These are phyloP conservation scores for Syzygium malaccense DNA, from an alignment of 441 rosid species.

Conservation along the genomic window DNA sequence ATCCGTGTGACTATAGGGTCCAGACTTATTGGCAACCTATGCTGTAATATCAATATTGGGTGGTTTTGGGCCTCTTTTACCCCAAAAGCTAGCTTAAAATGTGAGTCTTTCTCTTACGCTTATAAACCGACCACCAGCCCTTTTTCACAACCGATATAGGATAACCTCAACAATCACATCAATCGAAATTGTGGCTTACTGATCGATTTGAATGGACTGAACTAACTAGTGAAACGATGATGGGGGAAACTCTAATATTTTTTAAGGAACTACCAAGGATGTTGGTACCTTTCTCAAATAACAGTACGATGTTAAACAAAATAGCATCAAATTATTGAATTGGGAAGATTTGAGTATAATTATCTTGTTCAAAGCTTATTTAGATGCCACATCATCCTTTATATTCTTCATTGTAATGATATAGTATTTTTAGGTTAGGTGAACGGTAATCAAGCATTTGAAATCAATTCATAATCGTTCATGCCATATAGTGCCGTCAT, in stretches of 20 bases:
- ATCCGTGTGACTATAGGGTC: too few species aligned
- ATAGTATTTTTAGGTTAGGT: not conserved
- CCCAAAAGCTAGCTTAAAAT: too few species aligned
- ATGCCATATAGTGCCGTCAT: not conserved
- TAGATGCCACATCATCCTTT: not conserved
- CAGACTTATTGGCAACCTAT: too few species aligned
- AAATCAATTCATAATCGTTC: not conserved
- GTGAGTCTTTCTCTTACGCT: too few species aligned
- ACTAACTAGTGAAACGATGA: not conserved
- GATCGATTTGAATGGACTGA: not conserved
- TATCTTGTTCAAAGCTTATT: not conserved
- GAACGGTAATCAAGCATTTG: not conserved
- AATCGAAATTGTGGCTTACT: not conserved
- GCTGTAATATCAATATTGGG: too few species aligned
- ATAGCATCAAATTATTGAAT: not conserved
- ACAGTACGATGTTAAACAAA: not conserved
- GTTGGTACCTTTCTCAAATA: not conserved
- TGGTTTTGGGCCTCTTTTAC: too few species aligned
- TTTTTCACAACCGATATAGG: too few species aligned
- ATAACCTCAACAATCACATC: not conserved
- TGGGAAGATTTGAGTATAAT: not conserved
- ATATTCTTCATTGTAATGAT: not conserved
- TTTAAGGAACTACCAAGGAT: not conserved
- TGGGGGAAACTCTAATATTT: not conserved
- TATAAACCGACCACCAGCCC: too few species aligned